Percentiles rank a stretch among this genome's conserved stretches.
Conservation (phyloP, 768 basidiomycete species). For the Arthromyces matolae region DNA sequence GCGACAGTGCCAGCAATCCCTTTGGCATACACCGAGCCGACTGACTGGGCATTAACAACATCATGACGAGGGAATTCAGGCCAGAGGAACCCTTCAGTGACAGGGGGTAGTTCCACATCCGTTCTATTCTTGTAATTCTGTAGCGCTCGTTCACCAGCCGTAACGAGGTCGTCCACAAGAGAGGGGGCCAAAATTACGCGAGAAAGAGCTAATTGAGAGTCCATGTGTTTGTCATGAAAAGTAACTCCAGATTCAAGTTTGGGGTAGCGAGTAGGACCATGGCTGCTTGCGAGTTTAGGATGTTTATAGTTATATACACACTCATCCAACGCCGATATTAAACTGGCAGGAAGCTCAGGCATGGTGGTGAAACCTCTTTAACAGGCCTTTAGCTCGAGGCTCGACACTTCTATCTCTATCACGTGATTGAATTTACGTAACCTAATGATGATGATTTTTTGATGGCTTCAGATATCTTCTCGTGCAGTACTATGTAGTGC, state of each 20-base stretch:
- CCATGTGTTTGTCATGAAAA: conserved; percentile 10
- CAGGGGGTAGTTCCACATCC: neutral
- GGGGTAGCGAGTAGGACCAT: neutral
- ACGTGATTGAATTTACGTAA: too few relatives aligned
- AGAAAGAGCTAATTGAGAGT: conserved; percentile 2
- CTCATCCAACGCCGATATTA: too few relatives aligned
- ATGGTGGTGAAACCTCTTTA: too few relatives aligned
- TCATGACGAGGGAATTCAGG: neutral
- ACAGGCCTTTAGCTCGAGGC: too few relatives aligned
- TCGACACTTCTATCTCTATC: too few relatives aligned
- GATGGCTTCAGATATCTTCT: too few relatives aligned
- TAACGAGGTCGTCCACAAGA: neutral
- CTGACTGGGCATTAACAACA: conserved; percentile 1
- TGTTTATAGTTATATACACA: too few relatives aligned
- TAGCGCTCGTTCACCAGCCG: neutral
- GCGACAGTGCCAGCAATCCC: neutral
- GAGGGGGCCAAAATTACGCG: neutral
- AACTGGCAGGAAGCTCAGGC: too few relatives aligned
- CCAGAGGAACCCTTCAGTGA: neutral
- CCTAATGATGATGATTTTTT: too few relatives aligned
- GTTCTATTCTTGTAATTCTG: neutral
- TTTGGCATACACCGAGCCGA: neutral
- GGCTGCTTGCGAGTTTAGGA: too few relatives aligned
- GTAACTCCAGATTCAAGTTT: neutral
- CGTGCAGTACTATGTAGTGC: too few relatives aligned